These are phyloP conservation scores for Craterostigma plantagineum DNA, from an alignment of 257 asterid genomes.

Conservation along the genomic window DNA sequence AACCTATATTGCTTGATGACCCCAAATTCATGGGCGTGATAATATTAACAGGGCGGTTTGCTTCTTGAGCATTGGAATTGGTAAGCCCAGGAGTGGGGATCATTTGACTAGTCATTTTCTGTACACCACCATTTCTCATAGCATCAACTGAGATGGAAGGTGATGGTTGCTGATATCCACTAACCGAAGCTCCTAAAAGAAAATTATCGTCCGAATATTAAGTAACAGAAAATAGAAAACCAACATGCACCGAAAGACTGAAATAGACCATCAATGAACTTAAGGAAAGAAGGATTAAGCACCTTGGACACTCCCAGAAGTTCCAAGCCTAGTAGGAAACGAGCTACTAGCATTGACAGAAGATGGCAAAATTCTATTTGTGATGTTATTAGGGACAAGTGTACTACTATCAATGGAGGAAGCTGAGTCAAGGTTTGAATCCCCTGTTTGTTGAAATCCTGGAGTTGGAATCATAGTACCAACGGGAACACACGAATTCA, in stretches of 20 bases:
- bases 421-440: constrained; percentile 29
- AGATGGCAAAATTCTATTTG: constrained; percentile 27
- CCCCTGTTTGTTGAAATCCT: constrained; percentile 72
- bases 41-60: constrained; percentile 26
- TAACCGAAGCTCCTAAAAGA: constrained; percentile 37
- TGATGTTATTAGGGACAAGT: constrained; percentile 23
- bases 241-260: constrained; percentile 5
- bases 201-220: constrained; percentile 11
- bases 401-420: constrained; percentile 43
- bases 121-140: constrained; percentile 51
- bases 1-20: constrained; percentile 32
- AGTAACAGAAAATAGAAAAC: constrained; percentile 12
- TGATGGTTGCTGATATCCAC: constrained; percentile 58
- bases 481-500: constrained; percentile 52
- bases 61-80: constrained; percentile 29
- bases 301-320: constrained; percentile 35
- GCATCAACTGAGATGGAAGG: constrained; percentile 51
- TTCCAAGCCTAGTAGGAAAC: constrained; percentile 35
- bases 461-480: constrained; percentile 99
- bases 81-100: constrained; percentile 96
- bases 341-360: constrained; percentile 39
- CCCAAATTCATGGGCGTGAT: constrained; percentile 49
- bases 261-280: constrained; percentile 33
- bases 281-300: constrained; percentile 20
- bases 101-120: constrained; percentile 84